Evolutionary conservation across 495 filamentous ascomycete species (phyloP), one percentile per base, ranked within the genome.

Genomic region (Tuber magnatum): DNA sequence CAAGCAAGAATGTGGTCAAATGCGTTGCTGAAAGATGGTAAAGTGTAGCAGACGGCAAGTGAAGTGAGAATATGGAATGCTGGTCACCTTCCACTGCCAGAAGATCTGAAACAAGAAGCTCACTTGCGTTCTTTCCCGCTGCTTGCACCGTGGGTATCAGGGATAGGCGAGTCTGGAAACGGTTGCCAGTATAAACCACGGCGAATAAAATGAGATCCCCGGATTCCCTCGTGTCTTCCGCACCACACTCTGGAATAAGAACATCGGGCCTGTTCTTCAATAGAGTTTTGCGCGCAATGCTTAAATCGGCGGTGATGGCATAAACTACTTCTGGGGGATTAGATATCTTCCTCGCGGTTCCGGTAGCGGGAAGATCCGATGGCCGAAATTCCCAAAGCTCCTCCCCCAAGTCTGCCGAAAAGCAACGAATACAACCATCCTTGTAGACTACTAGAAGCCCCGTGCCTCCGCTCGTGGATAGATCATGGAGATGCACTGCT

Each of bases 1-100:
- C 48, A 35, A 82, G 76, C 24, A 76, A 69, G 70, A 78, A 79
- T 2, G 81, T 82, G 14, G 78, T 82, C 35, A 82, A 48, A 24
- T 72, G 68, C 32, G 69, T 69, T 1, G 78, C 35, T 32, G 81
- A 78, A 41, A 82, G 71, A 28, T 73, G 69, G 65, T 78, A 72
- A 24, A 82, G 78, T 10, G 78, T 82, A 20, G 72, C 81, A 1
- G 81, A 78, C 38, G 81, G 72, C 43, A 82, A 82, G 42, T 82
- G 81, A 28, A 82, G 41, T 5, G 81, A 78, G 73, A 82, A 82
- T 24, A 69, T 70, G 0, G 81, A 75, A 28, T 70, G 43, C 38
- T 73, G 42, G 70, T 39, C 56, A n/a, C 75, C 42, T n/a, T 16
- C 48, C 24, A 39, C 39, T 46, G 43, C 28, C 38, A 73, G 73